phyloP scores from a whole-genome alignment of 2,329 filamentous ascomycete species.

The Exophiala calicioides region DNA sequence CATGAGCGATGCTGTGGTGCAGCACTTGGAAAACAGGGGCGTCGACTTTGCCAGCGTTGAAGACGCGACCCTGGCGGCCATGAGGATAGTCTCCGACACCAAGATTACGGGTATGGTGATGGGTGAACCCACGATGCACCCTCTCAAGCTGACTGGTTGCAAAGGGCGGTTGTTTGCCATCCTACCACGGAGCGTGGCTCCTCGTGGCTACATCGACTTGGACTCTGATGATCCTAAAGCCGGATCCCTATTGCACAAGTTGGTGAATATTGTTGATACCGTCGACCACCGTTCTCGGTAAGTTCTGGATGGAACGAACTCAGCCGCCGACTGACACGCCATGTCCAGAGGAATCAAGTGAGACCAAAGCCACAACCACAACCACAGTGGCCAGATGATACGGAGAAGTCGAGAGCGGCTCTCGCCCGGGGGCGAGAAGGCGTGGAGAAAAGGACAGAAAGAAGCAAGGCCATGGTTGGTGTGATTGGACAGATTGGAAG shows the following conservation, averaged over 20 bases:
- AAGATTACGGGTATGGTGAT: slow-evolving; percentile 25
- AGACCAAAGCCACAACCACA: too few relatives aligned
- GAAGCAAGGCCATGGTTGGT: too few relatives aligned
- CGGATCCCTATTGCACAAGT: slow-evolving; percentile 10
- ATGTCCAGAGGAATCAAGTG: too few relatives aligned
- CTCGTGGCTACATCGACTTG: slow-evolving; percentile 39
- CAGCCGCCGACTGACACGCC: too few relatives aligned
- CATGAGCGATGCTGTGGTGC: slow-evolving; percentile 33
- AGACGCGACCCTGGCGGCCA: slow-evolving; percentile 18
- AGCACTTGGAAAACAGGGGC: slow-evolving; percentile 25
- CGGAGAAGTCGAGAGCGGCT: too few relatives aligned
- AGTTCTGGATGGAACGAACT: slow-evolving; percentile 2
- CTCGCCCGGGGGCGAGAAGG: too few relatives aligned
- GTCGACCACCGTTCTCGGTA: slow-evolving; percentile 15
- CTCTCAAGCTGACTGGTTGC: neutral
- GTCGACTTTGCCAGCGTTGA: slow-evolving; percentile 24
- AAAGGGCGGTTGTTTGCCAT: slow-evolving; percentile 35
- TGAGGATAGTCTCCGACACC: slow-evolving; percentile 22
- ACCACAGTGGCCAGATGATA: too few relatives aligned
- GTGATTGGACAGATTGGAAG: too few relatives aligned
- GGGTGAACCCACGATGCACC: neutral
- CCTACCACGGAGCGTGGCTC: slow-evolving; percentile 37
- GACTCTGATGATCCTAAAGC: slow-evolving; percentile 39
- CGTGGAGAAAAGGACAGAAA: too few relatives aligned
- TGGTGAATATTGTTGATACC: neutral